Evolutionary conservation across 805 yeast species (phyloP), one percentile per base, ranked within the genome.

Genomic region (Teunomyces lycoperdinae): DNA sequence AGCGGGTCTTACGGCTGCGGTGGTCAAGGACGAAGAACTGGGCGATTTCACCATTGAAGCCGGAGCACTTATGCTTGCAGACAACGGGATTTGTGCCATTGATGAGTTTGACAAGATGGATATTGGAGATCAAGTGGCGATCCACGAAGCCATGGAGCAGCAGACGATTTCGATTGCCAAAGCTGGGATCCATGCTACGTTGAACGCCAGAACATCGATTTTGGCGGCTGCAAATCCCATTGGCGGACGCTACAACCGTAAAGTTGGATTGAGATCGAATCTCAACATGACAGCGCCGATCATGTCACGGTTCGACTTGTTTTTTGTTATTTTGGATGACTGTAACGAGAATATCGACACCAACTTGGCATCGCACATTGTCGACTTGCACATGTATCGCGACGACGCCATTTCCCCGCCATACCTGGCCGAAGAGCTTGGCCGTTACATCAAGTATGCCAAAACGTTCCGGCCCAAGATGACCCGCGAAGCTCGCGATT

Each of bases 71-170:
- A 94, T 94, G 97, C 76, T 94, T 54, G 98, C 99, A 1, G 99
- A 94, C 70, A 94, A 92, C 63, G 99, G 99, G 52, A 88, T 94
- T 51, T 94, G 99, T 78, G 95, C 97, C 59, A 94, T 94, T 67
- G 99, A 94, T 67, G 99, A 94, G 72, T 94, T 94, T 59, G 99
- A 94, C 65, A 94, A 94, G 73, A 94, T 94, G 99, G 97, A 92
- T 67, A 68, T 91, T 38, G 70, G 84, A 1, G 98, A 94, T 69
- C 98, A 94, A 70, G 98, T 94, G 47, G 98, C 98, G 3, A 92
- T 94, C 72, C 99, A 94, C 71, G 99, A 94, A 73, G 99, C 98
- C 20, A 94, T 94, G 99, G 99, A 94, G 77, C 99, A 94, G 71
- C 99, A 94, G 68, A 94, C 99, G 0, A 94, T 94, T 56, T 91